Base-by-base conservation (phyloP, 768 basidiomycete species). In the Boletus bicolor region DNA sequence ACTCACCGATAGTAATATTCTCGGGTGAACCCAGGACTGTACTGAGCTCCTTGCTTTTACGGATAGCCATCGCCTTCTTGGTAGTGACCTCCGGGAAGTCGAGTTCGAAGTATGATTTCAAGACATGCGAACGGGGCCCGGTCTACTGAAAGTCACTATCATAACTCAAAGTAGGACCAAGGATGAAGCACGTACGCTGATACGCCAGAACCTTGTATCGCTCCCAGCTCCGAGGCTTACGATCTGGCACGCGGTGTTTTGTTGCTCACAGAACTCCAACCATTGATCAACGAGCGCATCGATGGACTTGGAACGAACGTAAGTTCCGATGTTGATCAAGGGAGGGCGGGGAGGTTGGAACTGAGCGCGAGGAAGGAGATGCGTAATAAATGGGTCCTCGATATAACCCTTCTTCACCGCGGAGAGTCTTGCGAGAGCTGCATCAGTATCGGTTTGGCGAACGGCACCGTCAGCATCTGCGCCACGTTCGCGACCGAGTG, bases 201-300 rank as follows among this genome's bases (percentile, higher is more conserved):
- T 75, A 53, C 94, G 79, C 94, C 96, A 99, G 69, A 91, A 98
- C 51, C 97, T 77, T 3, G 93, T 93, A 73, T 99, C 97, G 64
- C 92, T 98, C 24, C 97, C 97, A 2, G 95, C 89, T 0, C 97
- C 97, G 32, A 98, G 71, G 71, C 91, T 96, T n/a, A 98, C 82
- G 51, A 98, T 86, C 77, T 98, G 97, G 60, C 83, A 86, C 54
- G 68, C 68, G 56, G 71, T 77, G n/a, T 72, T 77, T 9, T 75
- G 75, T 21, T 63, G 65, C 41, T 70, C 66, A 1, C 79, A 77
- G 17, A 78, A 62, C 17, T 75, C 69, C 21, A 93, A 61, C 81
- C 89, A 94, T 44, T 77, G 71, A 30, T 83, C 72, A 0, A 95
- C 83, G 12, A 96, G 81, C 38, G 73, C 71, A 64, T 97, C 97